Evolutionary conservation across 2,329 filamentous ascomycete genomes (phyloP).

Genomic region (Botrytis fragariae): DNA sequence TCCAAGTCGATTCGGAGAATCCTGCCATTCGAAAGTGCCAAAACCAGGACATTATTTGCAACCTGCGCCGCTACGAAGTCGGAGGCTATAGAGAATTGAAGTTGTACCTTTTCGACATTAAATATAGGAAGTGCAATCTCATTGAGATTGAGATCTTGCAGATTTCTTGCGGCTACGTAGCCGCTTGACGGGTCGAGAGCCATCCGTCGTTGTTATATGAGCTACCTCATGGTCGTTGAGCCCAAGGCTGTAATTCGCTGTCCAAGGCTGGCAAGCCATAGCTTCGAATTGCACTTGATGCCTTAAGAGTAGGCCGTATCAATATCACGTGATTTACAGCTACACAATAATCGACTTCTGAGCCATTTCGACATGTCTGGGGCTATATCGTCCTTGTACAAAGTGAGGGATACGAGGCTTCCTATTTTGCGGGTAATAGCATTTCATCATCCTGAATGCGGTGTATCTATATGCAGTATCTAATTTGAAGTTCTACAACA

Average conservation of each 20-base stretch:
- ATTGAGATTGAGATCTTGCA: conserved; percentile 56
- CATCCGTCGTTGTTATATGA: conserved; percentile 48
- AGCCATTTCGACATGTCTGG: neutral
- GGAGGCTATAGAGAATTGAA: conserved; percentile 90
- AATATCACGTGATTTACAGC: neutral
- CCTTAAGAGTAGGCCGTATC: neutral
- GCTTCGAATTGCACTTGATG: conserved; percentile 14
- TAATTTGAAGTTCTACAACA: neutral
- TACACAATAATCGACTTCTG: neutral
- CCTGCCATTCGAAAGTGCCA: conserved; percentile 87
- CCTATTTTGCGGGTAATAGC: neutral
- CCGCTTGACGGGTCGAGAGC: conserved; percentile 69
- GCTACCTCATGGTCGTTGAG: conserved; percentile 35
- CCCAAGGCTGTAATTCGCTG: conserved; percentile 32
- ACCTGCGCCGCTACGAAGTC: conserved; percentile 97
- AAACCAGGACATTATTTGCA: conserved; percentile 91
- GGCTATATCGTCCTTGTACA: neutral
- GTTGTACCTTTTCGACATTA: conserved; percentile 85
- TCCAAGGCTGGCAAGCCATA: conserved; percentile 29
- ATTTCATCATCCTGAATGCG: conserved; percentile 1
- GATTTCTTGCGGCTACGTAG: conserved; percentile 65
- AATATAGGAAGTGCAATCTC: conserved; percentile 79
- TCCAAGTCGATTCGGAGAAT: conserved; percentile 94
- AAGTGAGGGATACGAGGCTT: neutral
- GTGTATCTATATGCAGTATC: conserved; percentile 6